Evolutionary conservation across 768 basidiomycete genomes (phyloP), one percentile per base, ranked within the genome.

Genomic region (Mycena alexandri): DNA sequence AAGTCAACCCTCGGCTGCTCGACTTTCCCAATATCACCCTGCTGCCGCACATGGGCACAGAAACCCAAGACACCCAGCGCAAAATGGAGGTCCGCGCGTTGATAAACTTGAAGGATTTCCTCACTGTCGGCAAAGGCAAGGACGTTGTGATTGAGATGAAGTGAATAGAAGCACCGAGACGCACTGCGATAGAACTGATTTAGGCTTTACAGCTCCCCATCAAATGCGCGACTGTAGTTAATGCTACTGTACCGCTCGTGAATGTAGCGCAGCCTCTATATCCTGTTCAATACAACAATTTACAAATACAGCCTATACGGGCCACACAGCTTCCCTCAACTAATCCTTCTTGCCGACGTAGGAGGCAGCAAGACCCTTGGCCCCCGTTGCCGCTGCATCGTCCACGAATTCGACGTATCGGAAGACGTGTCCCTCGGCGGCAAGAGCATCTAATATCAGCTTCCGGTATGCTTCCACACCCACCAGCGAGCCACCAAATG

Each of bases 31-130:
- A 95, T 69, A 90, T 94, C 68, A 91, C 91, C 34, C 83, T 98
- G 11, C 85, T 98, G 21, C 96, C 96, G 0, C 96, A 97, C 77
- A 90, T 97, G 90, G 96, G 96, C 9, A 95, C 94, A 0, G 90
- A 93, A 77, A 95, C 88, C 59, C 87, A 89, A 69, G 95, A 96
- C 73, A 86, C 91, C 8, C 92, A 93, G 76, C 85, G 84, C 64
- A 85, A 85, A 75, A 95, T 95, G 94, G 94, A 95, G 79, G 83
- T 94, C 41, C 87, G 92, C n/a, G 92, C 94, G 10, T 81, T 96
- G 70, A 87, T 85, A 29, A 95, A 96, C 73, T 76, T 96, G 61
- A 85, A 80, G 67, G 92, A 94, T 73, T 95, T 86, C 78, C 77
- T 95, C 64, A 83, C 80, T 17, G 80, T 79, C 14, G 93, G 93